phyloP scores from a whole-genome alignment of 2,329 filamentous ascomycete genomes.

The Diaporthe helianthi region DNA sequence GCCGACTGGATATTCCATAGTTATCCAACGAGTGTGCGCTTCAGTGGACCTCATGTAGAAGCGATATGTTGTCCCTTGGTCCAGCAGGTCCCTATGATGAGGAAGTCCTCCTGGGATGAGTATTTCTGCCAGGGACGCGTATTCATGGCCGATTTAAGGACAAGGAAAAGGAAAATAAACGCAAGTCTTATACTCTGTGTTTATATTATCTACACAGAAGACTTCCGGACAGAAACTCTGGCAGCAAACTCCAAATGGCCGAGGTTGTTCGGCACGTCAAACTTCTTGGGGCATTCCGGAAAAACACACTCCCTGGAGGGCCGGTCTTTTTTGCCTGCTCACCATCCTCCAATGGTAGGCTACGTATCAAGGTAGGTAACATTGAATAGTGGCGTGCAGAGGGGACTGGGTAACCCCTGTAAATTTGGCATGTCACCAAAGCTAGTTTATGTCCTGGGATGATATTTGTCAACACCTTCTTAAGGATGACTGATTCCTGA shows the following conservation, averaged over 20 bases:
- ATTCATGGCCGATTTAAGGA: not conserved
- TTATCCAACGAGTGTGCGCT: too few relatives aligned
- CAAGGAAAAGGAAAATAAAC: not conserved
- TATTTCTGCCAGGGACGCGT: not conserved
- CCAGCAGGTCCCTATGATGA: too few relatives aligned
- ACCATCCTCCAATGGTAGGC: not conserved
- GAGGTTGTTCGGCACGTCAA: not conserved
- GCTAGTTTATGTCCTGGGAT: conserved; percentile 6
- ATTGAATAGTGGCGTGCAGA: not conserved
- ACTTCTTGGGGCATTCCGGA: not conserved
- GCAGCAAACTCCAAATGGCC: not conserved
- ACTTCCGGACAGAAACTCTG: not conserved
- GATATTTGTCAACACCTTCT: not conserved
- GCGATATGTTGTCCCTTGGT: not conserved
- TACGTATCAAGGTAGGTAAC: too few relatives aligned
- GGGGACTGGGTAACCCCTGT: not conserved
- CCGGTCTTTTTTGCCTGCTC: not conserved
- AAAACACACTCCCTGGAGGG: not conserved
- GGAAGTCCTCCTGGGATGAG: not conserved
- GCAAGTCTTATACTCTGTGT: not conserved
- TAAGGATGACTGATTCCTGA: not conserved
- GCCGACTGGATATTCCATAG: not conserved
- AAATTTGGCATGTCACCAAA: not conserved
- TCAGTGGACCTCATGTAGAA: not conserved
- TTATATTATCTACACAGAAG: not conserved